phyloP scores from a whole-genome alignment of 2,329 filamentous ascomycete genomes.

The Aspergillus jensenii region DNA sequence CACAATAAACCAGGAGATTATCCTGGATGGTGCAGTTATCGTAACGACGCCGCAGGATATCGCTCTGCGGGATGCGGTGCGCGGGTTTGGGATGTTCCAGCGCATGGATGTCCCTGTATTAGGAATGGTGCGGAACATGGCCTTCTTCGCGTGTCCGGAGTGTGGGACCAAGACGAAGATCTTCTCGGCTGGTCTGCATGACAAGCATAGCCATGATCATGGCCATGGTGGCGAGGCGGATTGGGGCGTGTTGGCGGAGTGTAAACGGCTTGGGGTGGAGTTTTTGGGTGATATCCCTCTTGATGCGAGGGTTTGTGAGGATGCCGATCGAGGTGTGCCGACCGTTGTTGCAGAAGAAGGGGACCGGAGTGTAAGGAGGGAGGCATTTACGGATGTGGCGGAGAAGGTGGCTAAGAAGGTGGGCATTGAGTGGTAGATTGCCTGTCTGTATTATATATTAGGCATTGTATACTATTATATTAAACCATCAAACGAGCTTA shows the following conservation, averaged over 20 bases:
- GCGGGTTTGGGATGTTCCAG: conserved; percentile 89
- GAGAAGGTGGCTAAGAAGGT: conserved; percentile 49
- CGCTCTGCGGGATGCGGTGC: conserved; percentile 85
- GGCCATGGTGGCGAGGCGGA: conserved; percentile 30
- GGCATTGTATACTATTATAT: too few species aligned
- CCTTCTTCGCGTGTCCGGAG: conserved; percentile 75
- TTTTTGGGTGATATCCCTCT: conserved; percentile 87
- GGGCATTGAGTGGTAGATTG: conserved; percentile 40
- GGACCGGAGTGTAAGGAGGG: conserved; percentile 64
- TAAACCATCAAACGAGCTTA: too few species aligned
- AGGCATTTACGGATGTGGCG: conserved; percentile 72
- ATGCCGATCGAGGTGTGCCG: conserved; percentile 82
- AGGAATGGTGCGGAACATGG: conserved; percentile 92
- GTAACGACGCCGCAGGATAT: conserved; percentile 93
- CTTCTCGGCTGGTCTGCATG: conserved; percentile 56
- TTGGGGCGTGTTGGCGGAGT: conserved; percentile 66
- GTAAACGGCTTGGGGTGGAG: conserved; percentile 69
- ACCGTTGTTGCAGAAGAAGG: conserved; percentile 83
- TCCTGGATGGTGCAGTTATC: conserved; percentile 80
- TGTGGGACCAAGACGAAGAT: conserved; percentile 74
- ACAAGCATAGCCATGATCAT: conserved; percentile 11
- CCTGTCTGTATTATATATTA: too few species aligned
- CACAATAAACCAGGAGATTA: conserved; percentile 92
- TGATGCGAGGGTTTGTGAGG: conserved; percentile 80
- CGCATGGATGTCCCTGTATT: conserved; percentile 76